A percentile compares a stretch with the other conserved stretches of the same genome.
phyloP scores from a whole-genome alignment of 768 basidiomycete genomes.

The Termitomyces bulborhizus region DNA sequence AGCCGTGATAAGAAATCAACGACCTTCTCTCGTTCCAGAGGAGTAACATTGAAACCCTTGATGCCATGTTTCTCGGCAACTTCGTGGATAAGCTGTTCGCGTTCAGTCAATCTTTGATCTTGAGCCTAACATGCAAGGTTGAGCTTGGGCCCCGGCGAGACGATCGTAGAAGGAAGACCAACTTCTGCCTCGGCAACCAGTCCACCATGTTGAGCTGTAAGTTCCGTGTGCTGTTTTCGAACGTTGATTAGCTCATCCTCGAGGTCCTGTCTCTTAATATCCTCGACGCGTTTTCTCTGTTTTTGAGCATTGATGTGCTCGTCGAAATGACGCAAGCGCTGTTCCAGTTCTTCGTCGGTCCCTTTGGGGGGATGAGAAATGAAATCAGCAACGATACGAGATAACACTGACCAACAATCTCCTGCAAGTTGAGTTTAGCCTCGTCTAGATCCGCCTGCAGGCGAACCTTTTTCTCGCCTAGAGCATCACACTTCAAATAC shows the following conservation, averaged over 20 bases:
- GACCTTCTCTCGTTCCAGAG: conserved; percentile 66
- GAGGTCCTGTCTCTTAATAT: conserved; percentile 50
- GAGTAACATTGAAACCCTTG: conserved; percentile 65
- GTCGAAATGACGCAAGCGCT: conserved; percentile 52
- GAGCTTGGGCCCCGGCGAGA: background rate
- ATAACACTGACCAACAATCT: conserved; percentile 51
- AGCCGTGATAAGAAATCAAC: conserved; percentile 67
- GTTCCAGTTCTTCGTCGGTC: conserved; percentile 64
- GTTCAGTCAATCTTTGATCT: conserved; percentile 56
- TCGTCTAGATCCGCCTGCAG: conserved; percentile 57
- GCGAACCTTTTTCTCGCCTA: conserved; percentile 57
- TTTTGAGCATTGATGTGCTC: conserved; percentile 47
- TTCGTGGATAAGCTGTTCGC: conserved; percentile 70
- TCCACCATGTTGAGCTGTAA: conserved; percentile 59
- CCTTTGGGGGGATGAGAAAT: conserved; percentile 32
- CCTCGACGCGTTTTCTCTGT: conserved; percentile 39
- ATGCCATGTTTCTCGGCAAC: conserved; percentile 65
- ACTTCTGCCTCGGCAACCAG: conserved; percentile 74
- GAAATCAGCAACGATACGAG: background rate
- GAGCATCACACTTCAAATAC: conserved; percentile 61
- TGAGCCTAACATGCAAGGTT: conserved; percentile 48
- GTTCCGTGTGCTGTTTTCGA: conserved; percentile 47
- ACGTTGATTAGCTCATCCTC: conserved; percentile 51
- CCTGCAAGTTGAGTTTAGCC: conserved; percentile 56
- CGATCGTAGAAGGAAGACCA: background rate